A percentile compares a stretch with the other conserved stretches of the same genome.
phyloP scores from a whole-genome alignment of 108 stramenopile species.

The Fragilaria radians region DNA sequence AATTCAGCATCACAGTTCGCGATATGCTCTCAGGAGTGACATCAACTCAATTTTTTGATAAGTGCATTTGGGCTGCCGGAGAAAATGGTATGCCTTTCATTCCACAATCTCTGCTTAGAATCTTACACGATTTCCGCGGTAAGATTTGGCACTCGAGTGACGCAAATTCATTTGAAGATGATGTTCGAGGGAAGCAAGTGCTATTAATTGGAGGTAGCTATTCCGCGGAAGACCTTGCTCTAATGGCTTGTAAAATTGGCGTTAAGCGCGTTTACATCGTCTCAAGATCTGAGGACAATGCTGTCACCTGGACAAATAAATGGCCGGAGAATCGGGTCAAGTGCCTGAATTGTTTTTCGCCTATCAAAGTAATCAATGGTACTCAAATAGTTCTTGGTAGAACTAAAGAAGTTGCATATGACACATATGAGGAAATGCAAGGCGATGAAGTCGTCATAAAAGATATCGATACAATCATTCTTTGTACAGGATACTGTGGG shows the following conservation, averaged over 20 bases:
- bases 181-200: slow-evolving; percentile 31
- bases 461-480: slow-evolving; percentile 40
- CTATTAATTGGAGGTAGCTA: slow-evolving; percentile 44
- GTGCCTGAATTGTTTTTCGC: neutral
- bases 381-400: slow-evolving; percentile 4
- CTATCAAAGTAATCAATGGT: slow-evolving; percentile 10
- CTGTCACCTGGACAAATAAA: slow-evolving; percentile 8
- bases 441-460: slow-evolving; percentile 6
- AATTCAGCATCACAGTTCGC: slow-evolving; percentile 19
- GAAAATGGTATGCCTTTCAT: slow-evolving; percentile 31
- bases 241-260: slow-evolving; percentile 40
- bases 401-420: neutral
- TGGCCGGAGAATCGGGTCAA: slow-evolving; percentile 43
- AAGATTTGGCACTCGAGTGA: slow-evolving; percentile 35
- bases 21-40: slow-evolving; percentile 10
- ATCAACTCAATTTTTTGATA: slow-evolving; percentile 28
- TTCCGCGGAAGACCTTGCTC: slow-evolving; percentile 58
- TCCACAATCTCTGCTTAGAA: slow-evolving; percentile 12
- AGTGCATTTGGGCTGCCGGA: slow-evolving; percentile 64
- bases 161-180: slow-evolving; percentile 8
- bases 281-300: slow-evolving; percentile 13
- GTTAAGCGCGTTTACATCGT: slow-evolving; percentile 22
- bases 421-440: neutral
- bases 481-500: slow-evolving; percentile 45
- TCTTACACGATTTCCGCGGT: slow-evolving; percentile 16